Evolutionary conservation across 805 yeast genomes (phyloP).

Genomic region (Sugiyamaella chiloensis): DNA sequence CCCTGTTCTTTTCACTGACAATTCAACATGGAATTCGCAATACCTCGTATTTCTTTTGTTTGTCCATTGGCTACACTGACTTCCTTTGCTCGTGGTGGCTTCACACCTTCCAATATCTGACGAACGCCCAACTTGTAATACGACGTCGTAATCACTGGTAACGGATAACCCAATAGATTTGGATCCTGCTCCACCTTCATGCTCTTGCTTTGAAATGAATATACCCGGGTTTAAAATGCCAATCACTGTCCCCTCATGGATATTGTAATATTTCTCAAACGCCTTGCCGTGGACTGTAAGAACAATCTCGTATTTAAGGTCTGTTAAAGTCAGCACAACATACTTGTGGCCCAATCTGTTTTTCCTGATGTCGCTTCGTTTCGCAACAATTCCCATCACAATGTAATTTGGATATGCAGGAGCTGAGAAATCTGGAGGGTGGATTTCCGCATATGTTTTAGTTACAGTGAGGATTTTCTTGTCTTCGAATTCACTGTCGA

Average conservation of each 20-base stretch:
- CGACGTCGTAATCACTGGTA: constrained; percentile 46
- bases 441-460: constrained; percentile 59
- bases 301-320: constrained; percentile 58
- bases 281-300: constrained; percentile 65
- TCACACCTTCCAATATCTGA: constrained; percentile 66
- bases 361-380: constrained; percentile 52
- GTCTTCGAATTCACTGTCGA: constrained; percentile 43
- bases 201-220: constrained; percentile 26
- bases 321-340: constrained; percentile 61
- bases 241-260: constrained; percentile 69
- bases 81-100: constrained; percentile 47
- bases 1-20: constrained; percentile 47
- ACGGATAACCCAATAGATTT: constrained; percentile 55
- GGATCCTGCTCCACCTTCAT: constrained; percentile 35
- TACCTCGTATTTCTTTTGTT: constrained; percentile 50
- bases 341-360: constrained; percentile 45
- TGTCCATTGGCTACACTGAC: constrained; percentile 58
- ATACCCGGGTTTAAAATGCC: constrained; percentile 74
- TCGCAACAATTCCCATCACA: constrained; percentile 64
- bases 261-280: constrained; percentile 67
- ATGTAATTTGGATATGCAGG: constrained; percentile 77
- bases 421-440: constrained; percentile 64
- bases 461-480: constrained; percentile 56
- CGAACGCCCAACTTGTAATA: constrained; percentile 73
- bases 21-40: constrained; percentile 73